phyloP scores from a whole-genome alignment of 2,329 filamentous ascomycete genomes.

The Coniochaeta pulveracea region DNA sequence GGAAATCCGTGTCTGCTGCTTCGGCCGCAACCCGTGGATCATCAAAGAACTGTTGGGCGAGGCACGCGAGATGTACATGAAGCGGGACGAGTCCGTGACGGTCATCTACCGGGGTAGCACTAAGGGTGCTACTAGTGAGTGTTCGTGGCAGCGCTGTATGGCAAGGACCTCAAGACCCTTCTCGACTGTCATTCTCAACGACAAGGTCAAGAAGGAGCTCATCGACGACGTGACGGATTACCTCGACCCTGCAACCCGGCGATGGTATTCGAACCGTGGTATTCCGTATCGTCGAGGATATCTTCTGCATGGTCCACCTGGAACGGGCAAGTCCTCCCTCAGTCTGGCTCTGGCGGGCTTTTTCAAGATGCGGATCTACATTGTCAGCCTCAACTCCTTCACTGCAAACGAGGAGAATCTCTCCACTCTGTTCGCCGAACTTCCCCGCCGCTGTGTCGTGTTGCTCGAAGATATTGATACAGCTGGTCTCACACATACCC shows the following conservation, averaged over 20 bases:
- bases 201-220: constrained; percentile 46
- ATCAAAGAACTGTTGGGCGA: constrained; percentile 52
- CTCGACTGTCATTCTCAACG: constrained; percentile 54
- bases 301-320: constrained; percentile 68
- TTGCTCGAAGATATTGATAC: constrained; percentile 69
- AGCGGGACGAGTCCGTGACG: constrained; percentile 50
- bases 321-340: constrained; percentile 68
- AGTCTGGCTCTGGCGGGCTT: constrained; percentile 59
- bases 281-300: constrained; percentile 82
- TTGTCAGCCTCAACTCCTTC: constrained; percentile 54
- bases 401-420: constrained; percentile 56
- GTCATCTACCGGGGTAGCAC: constrained; percentile 50
- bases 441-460: constrained; percentile 61
- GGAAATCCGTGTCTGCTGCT: constrained; percentile 48
- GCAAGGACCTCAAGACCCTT: constrained; percentile 48
- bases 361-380: constrained; percentile 62
- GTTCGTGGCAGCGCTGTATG: constrained; percentile 51
- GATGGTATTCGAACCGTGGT: constrained; percentile 77
- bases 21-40: constrained; percentile 47
- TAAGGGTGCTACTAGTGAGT: constrained; percentile 27
- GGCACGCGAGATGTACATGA: constrained; percentile 40
- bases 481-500: constrained; percentile 55
- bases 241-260: constrained; percentile 46
- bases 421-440: constrained; percentile 49
- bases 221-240: constrained; percentile 53